These are phyloP conservation scores for Mycena leptocephala DNA, from an alignment of 768 basidiomycete genomes.

Conservation along the genomic window DNA sequence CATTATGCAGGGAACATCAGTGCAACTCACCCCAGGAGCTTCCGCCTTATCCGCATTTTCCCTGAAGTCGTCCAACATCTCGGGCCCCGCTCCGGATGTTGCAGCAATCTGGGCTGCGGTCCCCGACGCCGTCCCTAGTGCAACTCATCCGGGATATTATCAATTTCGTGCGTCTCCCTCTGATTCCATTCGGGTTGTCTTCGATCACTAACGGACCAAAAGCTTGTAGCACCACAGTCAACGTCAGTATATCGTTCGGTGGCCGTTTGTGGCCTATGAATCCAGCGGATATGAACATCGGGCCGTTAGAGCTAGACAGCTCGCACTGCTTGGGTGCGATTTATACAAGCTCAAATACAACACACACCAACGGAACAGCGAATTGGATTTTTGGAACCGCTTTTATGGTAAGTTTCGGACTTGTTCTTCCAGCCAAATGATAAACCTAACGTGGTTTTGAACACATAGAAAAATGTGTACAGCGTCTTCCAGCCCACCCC, in stretches of 20 bases:
- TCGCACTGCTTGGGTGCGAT: constrained; percentile 13
- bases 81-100: constrained; percentile 15
- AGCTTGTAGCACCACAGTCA: no score
- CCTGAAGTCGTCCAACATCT: background rate
- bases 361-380: constrained; percentile 19
- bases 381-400: constrained; percentile 20
- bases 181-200: no score
- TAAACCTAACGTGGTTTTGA: background rate
- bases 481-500: constrained; percentile 18
- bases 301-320: background rate
- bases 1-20: background rate
- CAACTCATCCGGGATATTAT: constrained; percentile 11
- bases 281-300: no score
- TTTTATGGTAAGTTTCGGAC: constrained; percentile 2
- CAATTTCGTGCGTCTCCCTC: constrained; percentile 21
- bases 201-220: no score
- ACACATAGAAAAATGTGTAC: constrained; percentile 12
- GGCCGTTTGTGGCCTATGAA: constrained; percentile 5
- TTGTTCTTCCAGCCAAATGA: background rate
- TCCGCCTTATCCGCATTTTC: background rate
- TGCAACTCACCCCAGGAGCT: constrained; percentile 13
- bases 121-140: constrained; percentile 9
- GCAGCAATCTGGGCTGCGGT: constrained; percentile 14
- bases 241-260: constrained; percentile 19
- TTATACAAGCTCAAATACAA: constrained; percentile 17